Evolutionary conservation across 75 land plant species (phyloP).

Genomic region (Pinus albicaulis): DNA sequence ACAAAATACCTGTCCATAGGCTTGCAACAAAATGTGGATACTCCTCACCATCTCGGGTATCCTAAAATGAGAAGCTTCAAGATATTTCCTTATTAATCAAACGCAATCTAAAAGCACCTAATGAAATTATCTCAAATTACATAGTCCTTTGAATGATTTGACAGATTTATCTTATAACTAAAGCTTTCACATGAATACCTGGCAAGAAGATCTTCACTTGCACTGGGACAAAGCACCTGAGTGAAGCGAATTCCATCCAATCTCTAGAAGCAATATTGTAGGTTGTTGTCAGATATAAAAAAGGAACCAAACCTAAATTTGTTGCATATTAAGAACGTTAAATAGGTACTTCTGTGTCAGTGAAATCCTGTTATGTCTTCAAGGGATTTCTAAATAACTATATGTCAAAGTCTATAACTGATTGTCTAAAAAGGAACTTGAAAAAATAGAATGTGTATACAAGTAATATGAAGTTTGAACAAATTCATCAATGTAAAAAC

Average conservation of each 20-base stretch:
- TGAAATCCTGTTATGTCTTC: too few species aligned
- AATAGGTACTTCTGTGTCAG: too few species aligned
- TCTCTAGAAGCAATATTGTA: constrained; percentile 22
- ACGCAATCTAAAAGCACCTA: too few species aligned
- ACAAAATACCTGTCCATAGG: constrained; percentile 44
- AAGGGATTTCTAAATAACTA: too few species aligned
- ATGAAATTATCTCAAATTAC: background rate
- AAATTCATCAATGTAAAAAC: too few species aligned
- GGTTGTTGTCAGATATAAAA: too few species aligned
- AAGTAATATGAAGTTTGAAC: too few species aligned
- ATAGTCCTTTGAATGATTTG: background rate
- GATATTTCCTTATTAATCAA: background rate
- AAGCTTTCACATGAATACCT: constrained; percentile 15
- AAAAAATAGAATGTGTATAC: background rate
- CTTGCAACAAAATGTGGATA: constrained; percentile 23
- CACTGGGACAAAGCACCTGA: constrained; percentile 26
- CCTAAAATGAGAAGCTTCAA: constrained; percentile 11
- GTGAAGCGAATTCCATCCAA: constrained; percentile 40
- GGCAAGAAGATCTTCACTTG: constrained; percentile 16
- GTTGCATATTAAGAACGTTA: too few species aligned
- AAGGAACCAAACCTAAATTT: too few species aligned
- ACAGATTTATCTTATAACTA: background rate
- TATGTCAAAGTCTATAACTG: too few species aligned
- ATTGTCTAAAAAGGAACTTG: too few species aligned
- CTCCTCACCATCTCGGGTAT: constrained; percentile 26